Evolutionary conservation across 2,329 filamentous ascomycete species (phyloP), one percentile per base, ranked within the genome.

Genomic region (Phialophora expanda): DNA sequence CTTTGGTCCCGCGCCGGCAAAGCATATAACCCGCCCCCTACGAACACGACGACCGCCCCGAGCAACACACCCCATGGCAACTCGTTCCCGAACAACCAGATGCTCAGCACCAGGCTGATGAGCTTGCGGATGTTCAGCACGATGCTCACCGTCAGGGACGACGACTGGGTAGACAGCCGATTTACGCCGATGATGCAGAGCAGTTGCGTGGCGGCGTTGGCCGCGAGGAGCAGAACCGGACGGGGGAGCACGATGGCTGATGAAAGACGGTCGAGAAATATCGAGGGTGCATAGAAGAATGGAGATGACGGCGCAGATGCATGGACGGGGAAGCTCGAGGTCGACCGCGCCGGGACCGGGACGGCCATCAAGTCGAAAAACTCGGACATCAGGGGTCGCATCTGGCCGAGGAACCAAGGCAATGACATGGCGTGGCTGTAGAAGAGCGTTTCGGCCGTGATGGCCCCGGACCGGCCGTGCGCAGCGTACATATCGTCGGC

Each of bases 121-220:
- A 99, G 83, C 79, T 99, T 99, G 72, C 95, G 87, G 66, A 99
- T 91, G 76, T 98, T 99, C 66, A 99, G 83, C 56, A 98, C 93
- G 73, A 99, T 96, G 1, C 94, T 97, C 26, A 99, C 95, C 0
- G 95, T 98, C 62, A 99, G 84, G 0, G 95, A 96, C 3, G 93
- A 94, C 3, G 92, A 92, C 62, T 89, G 90, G 0, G 94, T 91
- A 1, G 92, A 93, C 4, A 99, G 84, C n/a, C 97, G 85, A 72
- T 98, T 98, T 64, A 99, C 95, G 1, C 95, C 95, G 2, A 93
- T 90, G 69, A 99, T 98, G 77, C 95, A 99, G 26, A 93, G 86
- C 74, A 97, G 92, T 78, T 99, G 95, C 2, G 95, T 98, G 56
- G 96, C 76, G 0, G 96, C 92, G 72, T 82, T 81, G 68, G 82